Conservation (phyloP, 1,284 basidiomycete species). For the Ganoderma meredithae region DNA sequence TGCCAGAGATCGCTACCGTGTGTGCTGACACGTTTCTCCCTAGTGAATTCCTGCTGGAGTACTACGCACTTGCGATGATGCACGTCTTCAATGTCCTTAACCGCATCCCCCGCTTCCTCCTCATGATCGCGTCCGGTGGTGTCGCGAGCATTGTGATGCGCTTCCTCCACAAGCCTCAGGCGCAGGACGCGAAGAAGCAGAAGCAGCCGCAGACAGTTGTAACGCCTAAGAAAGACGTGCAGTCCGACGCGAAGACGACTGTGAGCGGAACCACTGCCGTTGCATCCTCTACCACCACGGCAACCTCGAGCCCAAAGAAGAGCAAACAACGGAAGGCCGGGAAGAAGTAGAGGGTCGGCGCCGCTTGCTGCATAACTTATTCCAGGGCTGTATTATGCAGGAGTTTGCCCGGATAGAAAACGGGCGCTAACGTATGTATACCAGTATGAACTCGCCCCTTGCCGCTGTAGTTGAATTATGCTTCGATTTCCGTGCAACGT, state of each 20-base stretch:
- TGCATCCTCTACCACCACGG: slow-evolving; percentile 19
- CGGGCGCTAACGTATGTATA: slow-evolving; percentile 2
- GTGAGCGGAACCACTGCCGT: slow-evolving; percentile 27
- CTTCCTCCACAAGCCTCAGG: slow-evolving; percentile 51
- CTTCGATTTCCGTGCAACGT: slow-evolving; percentile 3
- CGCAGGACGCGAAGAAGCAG: slow-evolving; percentile 16
- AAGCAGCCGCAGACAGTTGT: slow-evolving; percentile 17
- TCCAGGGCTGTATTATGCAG: not conserved
- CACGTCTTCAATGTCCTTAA: slow-evolving; percentile 58
- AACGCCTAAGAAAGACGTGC: not conserved
- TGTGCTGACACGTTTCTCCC: slow-evolving; percentile 2
- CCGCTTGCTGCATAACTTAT: slow-evolving; percentile 21
- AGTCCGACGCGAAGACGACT: slow-evolving; percentile 16
- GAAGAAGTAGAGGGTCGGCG: slow-evolving; percentile 30
- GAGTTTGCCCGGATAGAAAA: not conserved
- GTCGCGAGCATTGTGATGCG: slow-evolving; percentile 66
- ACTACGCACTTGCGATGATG: slow-evolving; percentile 57
- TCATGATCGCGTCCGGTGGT: slow-evolving; percentile 64
- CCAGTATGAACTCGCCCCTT: not conserved
- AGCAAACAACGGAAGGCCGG: slow-evolving; percentile 37
- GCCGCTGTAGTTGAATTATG: not conserved
- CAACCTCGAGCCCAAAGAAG: slow-evolving; percentile 33
- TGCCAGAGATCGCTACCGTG: not conserved
- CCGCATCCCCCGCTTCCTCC: slow-evolving; percentile 63
- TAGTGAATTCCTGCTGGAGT: slow-evolving; percentile 76